Percentiles rank a stretch among this genome's conserved stretches.
phyloP scores from a whole-genome alignment of 129 eudicot genomes.

The Flaveria trinervia region DNA sequence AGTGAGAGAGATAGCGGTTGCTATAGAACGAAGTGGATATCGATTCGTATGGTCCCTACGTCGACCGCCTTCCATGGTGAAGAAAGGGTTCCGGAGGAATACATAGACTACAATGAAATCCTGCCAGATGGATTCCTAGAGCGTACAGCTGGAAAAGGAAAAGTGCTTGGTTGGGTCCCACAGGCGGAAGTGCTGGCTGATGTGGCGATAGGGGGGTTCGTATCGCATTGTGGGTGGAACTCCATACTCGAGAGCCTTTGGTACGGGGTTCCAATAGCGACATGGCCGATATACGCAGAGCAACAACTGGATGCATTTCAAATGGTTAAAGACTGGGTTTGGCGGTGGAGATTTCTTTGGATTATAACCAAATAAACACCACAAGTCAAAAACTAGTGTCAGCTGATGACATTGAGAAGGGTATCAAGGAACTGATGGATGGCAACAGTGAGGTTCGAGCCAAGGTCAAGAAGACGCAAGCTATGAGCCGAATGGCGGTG shows the following conservation, averaged over 20 bases:
- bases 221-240: slow-evolving; percentile 56
- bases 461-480: slow-evolving; percentile 23
- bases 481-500: slow-evolving; percentile 20
- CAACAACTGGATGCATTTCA: slow-evolving; percentile 39
- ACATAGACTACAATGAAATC: slow-evolving; percentile 14
- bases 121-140: slow-evolving; percentile 34
- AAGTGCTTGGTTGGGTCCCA: slow-evolving; percentile 49
- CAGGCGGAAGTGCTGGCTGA: slow-evolving; percentile 35
- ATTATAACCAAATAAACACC: slow-evolving; percentile 6
- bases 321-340: slow-evolving; percentile 46
- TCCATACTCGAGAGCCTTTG: slow-evolving; percentile 38
- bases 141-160: slow-evolving; percentile 36
- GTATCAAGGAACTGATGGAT: slow-evolving; percentile 34
- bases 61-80: slow-evolving; percentile 4
- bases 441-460: slow-evolving; percentile 12
- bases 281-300: slow-evolving; percentile 43
- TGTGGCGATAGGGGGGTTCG: slow-evolving; percentile 31
- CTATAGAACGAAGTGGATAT: slow-evolving; percentile 28
- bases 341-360: slow-evolving; percentile 39
- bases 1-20: slow-evolving; percentile 36
- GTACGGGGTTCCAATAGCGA: slow-evolving; percentile 45
- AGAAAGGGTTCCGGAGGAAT: slow-evolving; percentile 23
- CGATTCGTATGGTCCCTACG: slow-evolving; percentile 45
- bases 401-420: slow-evolving; percentile 34
- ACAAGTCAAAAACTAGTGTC: slow-evolving; percentile 19